A percentile compares a stretch with the other conserved stretches of the same genome.
phyloP scores from a whole-genome alignment of 441 rosid genomes.

The Lepidium campestre region DNA sequence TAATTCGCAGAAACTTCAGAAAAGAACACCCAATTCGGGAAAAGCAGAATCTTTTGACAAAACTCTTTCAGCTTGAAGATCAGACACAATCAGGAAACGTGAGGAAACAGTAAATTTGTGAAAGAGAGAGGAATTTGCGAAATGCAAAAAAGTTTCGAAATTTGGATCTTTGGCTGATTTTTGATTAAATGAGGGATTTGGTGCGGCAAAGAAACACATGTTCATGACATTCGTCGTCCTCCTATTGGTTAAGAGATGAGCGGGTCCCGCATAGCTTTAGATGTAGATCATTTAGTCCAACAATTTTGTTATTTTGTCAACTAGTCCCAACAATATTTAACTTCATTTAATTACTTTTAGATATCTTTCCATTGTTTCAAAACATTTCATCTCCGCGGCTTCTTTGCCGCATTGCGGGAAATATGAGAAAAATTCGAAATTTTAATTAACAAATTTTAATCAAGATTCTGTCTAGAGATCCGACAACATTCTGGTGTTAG shows the following conservation, averaged over 20 bases:
- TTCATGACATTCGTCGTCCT: not conserved
- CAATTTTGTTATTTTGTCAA: not conserved
- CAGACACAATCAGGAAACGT: slow-evolving; percentile 18
- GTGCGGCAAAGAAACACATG: slow-evolving; percentile 23
- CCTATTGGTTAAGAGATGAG: slow-evolving; percentile 2
- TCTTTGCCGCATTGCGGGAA: slow-evolving; percentile 25
- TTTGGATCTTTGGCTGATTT: slow-evolving; percentile 18
- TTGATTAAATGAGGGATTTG: slow-evolving; percentile 29
- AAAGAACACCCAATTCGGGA: slow-evolving; percentile 1
- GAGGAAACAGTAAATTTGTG: slow-evolving; percentile 18
- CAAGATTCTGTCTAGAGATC: not conserved
- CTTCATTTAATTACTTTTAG: not conserved
- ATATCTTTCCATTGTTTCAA: slow-evolving; percentile 8
- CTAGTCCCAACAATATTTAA: not conserved
- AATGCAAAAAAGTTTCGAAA: slow-evolving; percentile 16
- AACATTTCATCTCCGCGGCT: slow-evolving; percentile 24
- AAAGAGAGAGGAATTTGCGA: slow-evolving; percentile 7
- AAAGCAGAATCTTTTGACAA: not conserved
- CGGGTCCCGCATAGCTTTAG: slow-evolving; percentile 20
- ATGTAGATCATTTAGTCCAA: slow-evolving; percentile 16
- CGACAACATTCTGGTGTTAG: not conserved
- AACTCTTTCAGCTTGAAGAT: slow-evolving; percentile 11
- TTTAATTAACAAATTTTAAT: not conserved
- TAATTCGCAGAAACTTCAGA: slow-evolving; percentile 4
- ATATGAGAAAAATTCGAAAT: not conserved